Conservation (phyloP, 352 stramenopile genomes). For the Paralagenidium karlingii region DNA sequence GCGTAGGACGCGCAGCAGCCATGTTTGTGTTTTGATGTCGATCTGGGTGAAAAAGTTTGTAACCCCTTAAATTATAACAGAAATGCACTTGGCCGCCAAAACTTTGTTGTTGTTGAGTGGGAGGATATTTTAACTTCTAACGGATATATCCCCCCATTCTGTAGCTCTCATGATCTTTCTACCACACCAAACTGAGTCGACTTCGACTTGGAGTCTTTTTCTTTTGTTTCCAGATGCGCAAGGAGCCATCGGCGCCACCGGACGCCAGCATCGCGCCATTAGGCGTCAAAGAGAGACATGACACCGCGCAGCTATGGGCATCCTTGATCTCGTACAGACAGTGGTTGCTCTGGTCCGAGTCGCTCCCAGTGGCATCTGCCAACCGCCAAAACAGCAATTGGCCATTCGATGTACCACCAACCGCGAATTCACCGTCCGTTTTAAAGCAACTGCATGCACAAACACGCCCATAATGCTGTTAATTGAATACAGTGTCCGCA, state of each 20-base stretch:
- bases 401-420: slow-evolving; percentile 58
- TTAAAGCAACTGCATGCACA: slow-evolving; percentile 45
- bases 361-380: slow-evolving; percentile 28
- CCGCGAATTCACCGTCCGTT: slow-evolving; percentile 63
- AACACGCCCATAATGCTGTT: slow-evolving; percentile 1
- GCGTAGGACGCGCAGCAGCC: no score
- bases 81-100: no score
- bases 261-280: slow-evolving; percentile 49
- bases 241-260: slow-evolving; percentile 39
- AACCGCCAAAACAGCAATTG: slow-evolving; percentile 78
- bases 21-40: no score
- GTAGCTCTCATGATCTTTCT: no score
- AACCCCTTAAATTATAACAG: no score
- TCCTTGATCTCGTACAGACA: slow-evolving; percentile 68
- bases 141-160: no score
- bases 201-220: slow-evolving; percentile 14
- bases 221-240: slow-evolving; percentile 69
- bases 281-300: slow-evolving; percentile 37
- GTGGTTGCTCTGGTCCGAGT: slow-evolving; percentile 14
- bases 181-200: no score
- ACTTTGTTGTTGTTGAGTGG: no score
- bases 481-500: not conserved
- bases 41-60: no score
- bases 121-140: no score
- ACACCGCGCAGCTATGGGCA: slow-evolving; percentile 48